Evolutionary conservation across 1,284 basidiomycete genomes (phyloP), one percentile per base, ranked within the genome.

Genomic region (Cutaneotrichosporon sp.): DNA sequence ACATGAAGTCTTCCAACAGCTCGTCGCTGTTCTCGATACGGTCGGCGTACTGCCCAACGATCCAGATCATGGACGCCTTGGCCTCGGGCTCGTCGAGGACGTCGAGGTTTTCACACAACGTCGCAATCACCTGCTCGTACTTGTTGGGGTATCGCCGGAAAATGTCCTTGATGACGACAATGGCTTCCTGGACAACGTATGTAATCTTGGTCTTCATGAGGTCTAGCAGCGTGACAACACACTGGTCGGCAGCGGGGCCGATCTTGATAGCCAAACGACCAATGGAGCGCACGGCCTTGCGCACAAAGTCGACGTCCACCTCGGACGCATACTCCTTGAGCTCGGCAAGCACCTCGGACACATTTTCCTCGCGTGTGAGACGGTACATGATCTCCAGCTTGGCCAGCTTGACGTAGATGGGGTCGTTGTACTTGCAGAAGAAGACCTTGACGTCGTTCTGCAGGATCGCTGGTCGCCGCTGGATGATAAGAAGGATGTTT

Each of bases 361-460:
- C 90, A 63, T 97, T 98, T 69, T 85, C 86, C 56, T 96, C 91
- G 30, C 82, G 82, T 3, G 91, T 93, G 49, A 98, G 78, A 51
- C 91, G 84, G 58, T 97, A 91, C 93, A 98, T 97, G 74, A 97
- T 97, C 65, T 97, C 96, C 58, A 98, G 78, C 75, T 98, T 98
- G 74, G 96, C 94, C 47, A 97, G 83, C 77, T 98, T 98, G 75
- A 97, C 92, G 70, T 98, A 99, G 33, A 93, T 79, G 2, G 96
- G 94, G 69, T 98, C 96, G 73, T 97, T 98, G 79, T 99, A 98
- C 75, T 98, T 98, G 85, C 96, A 98, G 80, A 98, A 98, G 76
- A 98, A 98, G 21, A 98, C 93, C 54, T 92, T 85, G 85, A 98
- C 92, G 76, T 98, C 94, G 75, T 89, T 93, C 23, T 86, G 84